Evolutionary conservation across 2,329 filamentous ascomycete species (phyloP).

Genomic region (Fusarium cicatricum): DNA sequence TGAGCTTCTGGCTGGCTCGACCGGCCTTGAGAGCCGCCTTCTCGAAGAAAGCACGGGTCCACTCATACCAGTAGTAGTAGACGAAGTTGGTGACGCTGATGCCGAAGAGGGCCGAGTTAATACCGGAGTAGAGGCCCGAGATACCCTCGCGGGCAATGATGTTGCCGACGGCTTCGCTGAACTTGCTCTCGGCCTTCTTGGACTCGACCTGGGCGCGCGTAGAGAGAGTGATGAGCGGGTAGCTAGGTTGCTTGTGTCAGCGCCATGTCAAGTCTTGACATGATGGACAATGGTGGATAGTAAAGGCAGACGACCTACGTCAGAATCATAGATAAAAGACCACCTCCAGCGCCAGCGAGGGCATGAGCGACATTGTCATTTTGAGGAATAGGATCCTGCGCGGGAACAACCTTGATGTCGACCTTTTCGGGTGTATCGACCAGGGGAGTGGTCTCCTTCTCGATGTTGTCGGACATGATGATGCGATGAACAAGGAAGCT

Average conservation of each 20-base stretch:
- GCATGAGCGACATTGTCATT: constrained; percentile 98
- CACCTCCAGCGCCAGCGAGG: constrained; percentile 90
- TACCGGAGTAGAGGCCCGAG: constrained; percentile 86
- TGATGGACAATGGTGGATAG: not conserved
- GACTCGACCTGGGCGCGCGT: constrained; percentile 98
- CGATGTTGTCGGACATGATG: constrained; percentile 36
- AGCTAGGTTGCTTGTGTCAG: constrained; percentile 62
- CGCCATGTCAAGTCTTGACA: constrained; percentile 5
- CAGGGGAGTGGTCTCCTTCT: constrained; percentile 33
- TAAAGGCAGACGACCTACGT: constrained; percentile 66
- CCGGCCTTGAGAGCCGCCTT: constrained; percentile 76
- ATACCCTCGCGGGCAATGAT: constrained; percentile 94
- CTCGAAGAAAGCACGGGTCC: constrained; percentile 89
- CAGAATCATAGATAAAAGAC: constrained; percentile 92
- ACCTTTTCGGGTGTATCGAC: constrained; percentile 31
- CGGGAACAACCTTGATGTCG: constrained; percentile 27
- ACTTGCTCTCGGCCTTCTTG: constrained; percentile 86
- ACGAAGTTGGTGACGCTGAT: constrained; percentile 99
- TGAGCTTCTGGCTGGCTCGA: constrained; percentile 81
- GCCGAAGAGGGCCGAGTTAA: constrained; percentile 94
- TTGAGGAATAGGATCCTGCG: constrained; percentile 75
- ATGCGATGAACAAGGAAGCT: constrained; percentile 1
- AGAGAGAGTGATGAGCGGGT: constrained; percentile 96
- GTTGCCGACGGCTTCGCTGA: constrained; percentile 80
- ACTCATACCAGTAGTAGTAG: constrained; percentile 99